Evolutionary conservation across 2,329 filamentous ascomycete genomes (phyloP).

Genomic region (Penicillium sp.): DNA sequence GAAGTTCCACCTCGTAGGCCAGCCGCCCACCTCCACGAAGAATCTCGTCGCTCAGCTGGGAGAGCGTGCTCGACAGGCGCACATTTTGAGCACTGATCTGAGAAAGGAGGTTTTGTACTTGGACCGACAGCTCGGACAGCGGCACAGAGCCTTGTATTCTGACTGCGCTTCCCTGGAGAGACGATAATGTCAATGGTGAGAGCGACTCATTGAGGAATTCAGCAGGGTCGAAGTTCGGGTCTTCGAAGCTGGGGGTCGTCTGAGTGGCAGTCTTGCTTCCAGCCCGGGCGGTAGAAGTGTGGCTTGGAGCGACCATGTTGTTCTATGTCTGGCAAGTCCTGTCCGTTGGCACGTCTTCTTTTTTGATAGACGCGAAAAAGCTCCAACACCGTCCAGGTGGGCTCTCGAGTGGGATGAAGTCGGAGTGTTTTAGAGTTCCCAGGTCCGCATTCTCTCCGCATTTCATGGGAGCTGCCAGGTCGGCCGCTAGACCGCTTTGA

Average conservation of each 20-base stretch:
- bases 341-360: too few species aligned
- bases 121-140: slow-evolving; percentile 69
- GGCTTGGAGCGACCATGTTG: slow-evolving; percentile 18
- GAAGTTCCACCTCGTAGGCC: slow-evolving; percentile 88
- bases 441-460: background rate
- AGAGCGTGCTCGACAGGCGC: slow-evolving; percentile 72
- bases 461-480: background rate
- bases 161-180: slow-evolving; percentile 35
- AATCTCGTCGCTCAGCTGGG: slow-evolving; percentile 90
- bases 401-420: too few species aligned
- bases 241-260: slow-evolving; percentile 64
- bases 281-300: slow-evolving; percentile 18
- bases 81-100: slow-evolving; percentile 85
- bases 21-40: slow-evolving; percentile 79
- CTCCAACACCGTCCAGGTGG: too few species aligned
- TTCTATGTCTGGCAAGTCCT: too few species aligned
- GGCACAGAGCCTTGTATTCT: slow-evolving; percentile 48
- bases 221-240: slow-evolving; percentile 71
- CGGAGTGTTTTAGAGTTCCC: background rate
- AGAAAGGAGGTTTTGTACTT: slow-evolving; percentile 77
- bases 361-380: too few species aligned
- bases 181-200: slow-evolving; percentile 56
- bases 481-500: background rate
- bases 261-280: slow-evolving; percentile 29
- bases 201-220: slow-evolving; percentile 78